A percentile compares a stretch with the other conserved stretches of the same genome.
Evolutionary conservation across 257 asterid species (phyloP).

Genomic region (Capsicum chinense): DNA sequence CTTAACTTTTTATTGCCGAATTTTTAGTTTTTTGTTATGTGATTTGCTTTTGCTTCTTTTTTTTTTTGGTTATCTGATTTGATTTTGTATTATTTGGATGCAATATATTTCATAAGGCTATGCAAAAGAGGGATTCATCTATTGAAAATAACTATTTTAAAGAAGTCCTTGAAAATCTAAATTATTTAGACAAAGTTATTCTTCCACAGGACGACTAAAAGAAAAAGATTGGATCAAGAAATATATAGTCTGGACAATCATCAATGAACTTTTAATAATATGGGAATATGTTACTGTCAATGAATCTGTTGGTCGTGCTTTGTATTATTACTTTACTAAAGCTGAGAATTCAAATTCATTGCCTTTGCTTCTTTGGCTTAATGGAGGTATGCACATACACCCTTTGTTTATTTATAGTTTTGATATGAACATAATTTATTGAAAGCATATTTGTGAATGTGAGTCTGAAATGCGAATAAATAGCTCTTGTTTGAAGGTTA

Average conservation of each 20-base stretch:
- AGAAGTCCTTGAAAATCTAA: neutral
- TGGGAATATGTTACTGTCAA: conserved; percentile 60
- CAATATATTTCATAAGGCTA: neutral
- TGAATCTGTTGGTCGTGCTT: conserved; percentile 46
- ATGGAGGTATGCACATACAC: conserved; percentile 48
- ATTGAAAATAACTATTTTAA: neutral
- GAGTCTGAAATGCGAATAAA: neutral
- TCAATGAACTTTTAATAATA: conserved; percentile 51
- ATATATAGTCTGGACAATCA: conserved; percentile 56
- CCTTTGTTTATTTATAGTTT: neutral
- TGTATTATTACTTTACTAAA: conserved; percentile 57
- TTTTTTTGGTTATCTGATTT: no score
- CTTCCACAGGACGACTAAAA: conserved; percentile 44
- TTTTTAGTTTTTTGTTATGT: no score
- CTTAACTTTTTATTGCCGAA: no score
- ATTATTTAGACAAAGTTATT: conserved; percentile 19
- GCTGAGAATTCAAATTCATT: conserved; percentile 41
- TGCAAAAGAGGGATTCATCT: neutral
- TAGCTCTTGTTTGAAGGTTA: no score
- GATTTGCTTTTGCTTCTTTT: no score
- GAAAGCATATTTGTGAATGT: neutral
- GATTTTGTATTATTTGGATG: no score
- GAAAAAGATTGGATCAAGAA: conserved; percentile 45
- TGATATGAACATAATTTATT: no score
- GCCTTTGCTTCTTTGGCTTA: conserved; percentile 61